Evolutionary conservation across 495 filamentous ascomycete species (phyloP).

Genomic region (Lichina pygmaea): DNA sequence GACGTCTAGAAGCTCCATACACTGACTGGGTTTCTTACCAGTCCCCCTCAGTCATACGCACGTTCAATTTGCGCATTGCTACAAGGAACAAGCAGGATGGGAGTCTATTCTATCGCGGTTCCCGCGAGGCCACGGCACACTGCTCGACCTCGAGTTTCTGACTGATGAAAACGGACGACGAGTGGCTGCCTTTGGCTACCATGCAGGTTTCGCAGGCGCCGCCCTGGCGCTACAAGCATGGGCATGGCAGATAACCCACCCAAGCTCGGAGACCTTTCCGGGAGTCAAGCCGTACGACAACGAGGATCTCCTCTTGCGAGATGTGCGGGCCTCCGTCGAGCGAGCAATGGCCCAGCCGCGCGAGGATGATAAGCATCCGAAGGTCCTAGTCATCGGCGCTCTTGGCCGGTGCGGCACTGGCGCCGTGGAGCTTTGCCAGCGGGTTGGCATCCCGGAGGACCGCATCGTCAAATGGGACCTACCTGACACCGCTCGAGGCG

Average conservation of each 20-base stretch:
- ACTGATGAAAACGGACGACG: constrained; percentile 48
- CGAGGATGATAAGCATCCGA: constrained; percentile 22
- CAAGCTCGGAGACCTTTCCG: constrained; percentile 31
- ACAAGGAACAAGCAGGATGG: constrained; percentile 78
- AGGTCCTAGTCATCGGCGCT: constrained; percentile 34
- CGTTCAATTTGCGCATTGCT: constrained; percentile 60
- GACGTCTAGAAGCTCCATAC: neutral
- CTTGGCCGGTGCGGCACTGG: constrained; percentile 72
- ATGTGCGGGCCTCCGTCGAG: constrained; percentile 27
- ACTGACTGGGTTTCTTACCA: constrained; percentile 5
- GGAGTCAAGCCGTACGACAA: constrained; percentile 50
- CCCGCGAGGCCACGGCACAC: constrained; percentile 51
- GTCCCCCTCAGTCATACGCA: constrained; percentile 67
- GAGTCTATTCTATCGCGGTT: constrained; percentile 57
- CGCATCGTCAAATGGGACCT: constrained; percentile 83
- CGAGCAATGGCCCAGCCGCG: constrained; percentile 25
- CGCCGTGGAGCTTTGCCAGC: constrained; percentile 51
- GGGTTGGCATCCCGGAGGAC: constrained; percentile 44
- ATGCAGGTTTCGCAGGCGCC: constrained; percentile 58
- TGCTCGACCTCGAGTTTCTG: constrained; percentile 86
- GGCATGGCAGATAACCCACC: constrained; percentile 63
- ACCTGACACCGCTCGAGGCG: constrained; percentile 58
- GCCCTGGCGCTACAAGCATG: constrained; percentile 66
- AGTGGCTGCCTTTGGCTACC: constrained; percentile 53
- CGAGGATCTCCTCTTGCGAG: constrained; percentile 40